Percentiles rank a stretch among this genome's conserved stretches.
These are phyloP conservation scores for Xylaria telfairii DNA, from an alignment of 495 filamentous ascomycete species.

Conservation along the genomic window DNA sequence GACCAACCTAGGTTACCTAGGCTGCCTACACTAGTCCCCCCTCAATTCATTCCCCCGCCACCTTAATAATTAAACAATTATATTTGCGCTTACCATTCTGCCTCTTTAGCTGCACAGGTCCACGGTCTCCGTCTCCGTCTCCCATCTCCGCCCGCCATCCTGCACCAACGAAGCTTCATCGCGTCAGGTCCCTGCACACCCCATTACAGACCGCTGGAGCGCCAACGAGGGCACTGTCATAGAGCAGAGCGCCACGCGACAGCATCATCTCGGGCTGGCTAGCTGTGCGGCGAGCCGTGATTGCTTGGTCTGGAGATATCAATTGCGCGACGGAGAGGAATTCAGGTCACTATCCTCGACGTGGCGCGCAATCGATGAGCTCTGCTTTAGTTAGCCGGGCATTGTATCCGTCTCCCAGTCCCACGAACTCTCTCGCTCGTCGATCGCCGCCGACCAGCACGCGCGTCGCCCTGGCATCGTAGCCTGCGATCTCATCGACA, in stretches of 20 bases:
- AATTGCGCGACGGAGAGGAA: conserved; percentile 4
- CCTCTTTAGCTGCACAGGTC: conserved; percentile 12
- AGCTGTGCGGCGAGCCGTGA: conserved; percentile 1
- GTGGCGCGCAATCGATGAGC: conserved; percentile 4
- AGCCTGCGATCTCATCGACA: neutral
- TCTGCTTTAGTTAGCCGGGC: conserved; percentile 14
- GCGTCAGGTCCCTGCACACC: neutral
- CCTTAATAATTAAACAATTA: conserved; percentile 16
- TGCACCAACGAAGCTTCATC: conserved; percentile 17
- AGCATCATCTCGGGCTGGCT: neutral
- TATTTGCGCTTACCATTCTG: conserved; percentile 17
- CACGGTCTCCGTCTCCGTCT: conserved; percentile 2
- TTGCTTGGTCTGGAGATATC: conserved; percentile 5
- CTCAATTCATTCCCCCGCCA: conserved; percentile 11
- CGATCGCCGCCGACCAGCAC: neutral
- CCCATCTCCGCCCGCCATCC: neutral
- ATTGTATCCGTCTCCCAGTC: conserved; percentile 2
- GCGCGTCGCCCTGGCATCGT: neutral
- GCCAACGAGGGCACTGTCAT: neutral
- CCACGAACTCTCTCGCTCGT: neutral
- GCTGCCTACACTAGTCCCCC: neutral
- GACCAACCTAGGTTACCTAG: neutral
- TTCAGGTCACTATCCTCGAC: neutral
- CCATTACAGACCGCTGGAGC: neutral
- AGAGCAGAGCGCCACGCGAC: conserved; percentile 18